These are phyloP conservation scores for Fraxinus albicans DNA, from an alignment of 305 asterid species.

Conservation along the genomic window DNA sequence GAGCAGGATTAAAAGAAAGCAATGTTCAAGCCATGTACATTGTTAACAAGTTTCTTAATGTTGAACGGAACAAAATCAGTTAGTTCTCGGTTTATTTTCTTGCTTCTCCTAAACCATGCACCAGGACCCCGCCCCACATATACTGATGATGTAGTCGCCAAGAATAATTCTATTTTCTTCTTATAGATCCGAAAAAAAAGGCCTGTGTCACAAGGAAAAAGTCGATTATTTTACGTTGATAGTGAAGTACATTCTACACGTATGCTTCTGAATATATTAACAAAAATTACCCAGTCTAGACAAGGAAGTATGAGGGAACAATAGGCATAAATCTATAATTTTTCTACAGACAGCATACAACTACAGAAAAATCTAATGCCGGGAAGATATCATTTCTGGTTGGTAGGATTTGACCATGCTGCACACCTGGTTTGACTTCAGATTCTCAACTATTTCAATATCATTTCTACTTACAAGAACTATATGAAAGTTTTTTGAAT, in stretches of 20 bases:
- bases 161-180: background rate
- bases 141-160: background rate
- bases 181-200: background rate
- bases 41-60: background rate
- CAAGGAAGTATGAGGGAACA: background rate
- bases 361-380: background rate
- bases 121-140: background rate
- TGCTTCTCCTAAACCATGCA: background rate
- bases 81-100: background rate
- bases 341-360: background rate
- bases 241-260: background rate
- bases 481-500: background rate
- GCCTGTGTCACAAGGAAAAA: background rate
- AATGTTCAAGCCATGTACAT: background rate
- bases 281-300: background rate
- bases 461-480: background rate
- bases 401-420: background rate
- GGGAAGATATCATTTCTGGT: background rate
- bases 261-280: background rate
- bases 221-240: background rate
- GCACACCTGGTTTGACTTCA: background rate
- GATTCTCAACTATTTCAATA: background rate
- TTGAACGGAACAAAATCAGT: background rate
- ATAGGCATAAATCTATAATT: background rate
- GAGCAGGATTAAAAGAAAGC: background rate